A percentile compares a stretch with the other conserved stretches of the same genome.
Conservation (phyloP, 2,329 filamentous ascomycete species). For the Incumbomyces delicatus region DNA sequence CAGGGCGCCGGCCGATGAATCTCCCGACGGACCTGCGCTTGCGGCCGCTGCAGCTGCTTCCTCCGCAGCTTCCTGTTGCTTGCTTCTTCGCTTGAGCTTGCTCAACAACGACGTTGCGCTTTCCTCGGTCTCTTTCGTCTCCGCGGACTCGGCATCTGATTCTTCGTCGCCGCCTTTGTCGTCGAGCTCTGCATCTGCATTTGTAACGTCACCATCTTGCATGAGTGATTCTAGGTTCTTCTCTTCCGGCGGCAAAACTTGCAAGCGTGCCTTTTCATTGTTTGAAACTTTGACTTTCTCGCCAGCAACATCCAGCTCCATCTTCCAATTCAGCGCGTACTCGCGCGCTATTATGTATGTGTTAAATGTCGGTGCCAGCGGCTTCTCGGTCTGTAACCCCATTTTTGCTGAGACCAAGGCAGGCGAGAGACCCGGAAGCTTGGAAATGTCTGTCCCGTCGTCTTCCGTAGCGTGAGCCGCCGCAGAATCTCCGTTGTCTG, state of each 20-base stretch:
- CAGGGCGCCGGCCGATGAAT: not conserved
- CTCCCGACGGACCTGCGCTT: not conserved
- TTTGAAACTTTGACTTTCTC: constrained; percentile 11
- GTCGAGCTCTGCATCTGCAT: not conserved
- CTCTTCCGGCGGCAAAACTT: not conserved
- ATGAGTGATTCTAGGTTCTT: constrained; percentile 1
- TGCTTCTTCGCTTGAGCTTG: not conserved
- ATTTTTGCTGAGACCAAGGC: constrained; percentile 12
- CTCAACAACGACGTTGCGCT: not conserved
- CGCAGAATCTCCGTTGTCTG: not conserved
- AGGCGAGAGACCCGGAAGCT: constrained; percentile 1
- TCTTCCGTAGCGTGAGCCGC: not conserved
- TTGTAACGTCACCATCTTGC: not conserved
- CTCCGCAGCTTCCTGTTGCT: constrained; percentile 1
- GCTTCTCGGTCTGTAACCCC: constrained; percentile 13
- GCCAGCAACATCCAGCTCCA: constrained; percentile 16
- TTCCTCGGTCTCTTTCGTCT: not conserved
- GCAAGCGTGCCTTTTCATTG: not conserved
- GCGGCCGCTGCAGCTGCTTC: not conserved
- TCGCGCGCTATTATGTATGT: constrained; percentile 16
- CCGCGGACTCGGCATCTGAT: not conserved
- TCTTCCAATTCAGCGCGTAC: constrained; percentile 14
- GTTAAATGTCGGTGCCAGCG: constrained; percentile 15
- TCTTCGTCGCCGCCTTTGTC: constrained; percentile 2
- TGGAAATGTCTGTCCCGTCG: constrained; percentile 5